Percentiles rank a stretch among this genome's conserved stretches.
These are phyloP conservation scores for Blastomyces silverae DNA, from an alignment of 2,329 filamentous ascomycete genomes.

Conservation along the genomic window DNA sequence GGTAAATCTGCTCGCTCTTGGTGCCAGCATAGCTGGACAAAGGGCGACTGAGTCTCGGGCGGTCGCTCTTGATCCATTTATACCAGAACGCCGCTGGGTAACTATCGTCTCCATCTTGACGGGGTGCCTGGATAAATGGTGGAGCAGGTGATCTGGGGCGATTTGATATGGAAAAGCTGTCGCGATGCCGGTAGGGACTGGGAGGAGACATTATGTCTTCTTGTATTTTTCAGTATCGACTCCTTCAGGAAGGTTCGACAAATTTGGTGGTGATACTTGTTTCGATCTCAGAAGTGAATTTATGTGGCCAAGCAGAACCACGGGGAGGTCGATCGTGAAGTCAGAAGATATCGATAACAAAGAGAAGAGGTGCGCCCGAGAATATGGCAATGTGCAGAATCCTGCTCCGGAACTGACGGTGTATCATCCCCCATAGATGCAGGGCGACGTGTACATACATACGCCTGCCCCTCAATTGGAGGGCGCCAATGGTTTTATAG, in stretches of 20 bases:
- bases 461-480: not conserved
- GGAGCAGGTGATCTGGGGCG: conserved; percentile 2
- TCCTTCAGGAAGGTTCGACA: not conserved
- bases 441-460: conserved; percentile 10
- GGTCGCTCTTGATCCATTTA: conserved; percentile 9
- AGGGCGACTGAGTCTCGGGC: conserved; percentile 4
- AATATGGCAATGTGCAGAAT: not conserved
- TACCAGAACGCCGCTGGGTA: not conserved
- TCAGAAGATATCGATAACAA: not conserved
- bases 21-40: conserved; percentile 4
- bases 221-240: not conserved
- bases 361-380: not conserved
- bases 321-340: not conserved
- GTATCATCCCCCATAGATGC: not conserved
- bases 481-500: conserved; percentile 7
- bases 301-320: not conserved
- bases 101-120: not conserved
- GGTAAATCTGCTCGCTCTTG: not conserved
- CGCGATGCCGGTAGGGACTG: not conserved
- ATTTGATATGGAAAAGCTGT: not conserved
- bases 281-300: not conserved
- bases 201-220: conserved; percentile 8
- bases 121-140: not conserved
- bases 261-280: not conserved
- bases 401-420: not conserved